Conservation (phyloP, 331 rosid genomes). For the Spiraea crenata region DNA sequence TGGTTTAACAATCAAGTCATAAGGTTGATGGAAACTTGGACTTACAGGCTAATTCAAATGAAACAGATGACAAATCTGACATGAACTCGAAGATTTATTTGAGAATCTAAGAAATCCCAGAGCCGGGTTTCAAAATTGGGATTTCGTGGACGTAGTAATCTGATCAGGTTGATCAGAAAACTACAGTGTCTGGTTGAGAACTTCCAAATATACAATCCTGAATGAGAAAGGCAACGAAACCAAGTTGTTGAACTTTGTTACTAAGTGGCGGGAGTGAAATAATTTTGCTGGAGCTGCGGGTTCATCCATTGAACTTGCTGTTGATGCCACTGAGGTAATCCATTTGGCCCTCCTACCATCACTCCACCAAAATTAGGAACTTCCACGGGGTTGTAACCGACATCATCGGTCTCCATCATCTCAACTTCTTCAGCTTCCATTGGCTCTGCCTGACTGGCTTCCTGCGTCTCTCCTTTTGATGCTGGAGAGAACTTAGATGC, state of each 20-base stretch:
- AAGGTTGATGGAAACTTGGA: too few relatives aligned
- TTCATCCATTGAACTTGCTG: constrained; percentile 19
- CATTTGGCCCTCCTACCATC: constrained; percentile 21
- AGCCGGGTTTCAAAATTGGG: too few relatives aligned
- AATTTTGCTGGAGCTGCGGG: constrained; percentile 19
- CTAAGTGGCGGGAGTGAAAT: constrained; percentile 26
- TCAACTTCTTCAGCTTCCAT: constrained; percentile 33
- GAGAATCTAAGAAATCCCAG: too few relatives aligned
- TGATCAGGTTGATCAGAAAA: not conserved
- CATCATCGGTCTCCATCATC: constrained; percentile 44
- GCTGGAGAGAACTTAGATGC: not conserved
- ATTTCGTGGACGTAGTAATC: too few relatives aligned
- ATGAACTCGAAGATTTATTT: too few relatives aligned
- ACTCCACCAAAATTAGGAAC: not conserved
- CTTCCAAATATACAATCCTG: not conserved
- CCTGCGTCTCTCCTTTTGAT: constrained; percentile 18
- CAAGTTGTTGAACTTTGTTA: not conserved
- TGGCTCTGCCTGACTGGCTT: not conserved
- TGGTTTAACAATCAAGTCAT: too few relatives aligned
- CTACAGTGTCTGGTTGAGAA: not conserved
- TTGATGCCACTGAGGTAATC: constrained; percentile 31
- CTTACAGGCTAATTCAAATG: too few relatives aligned
- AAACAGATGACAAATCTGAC: too few relatives aligned
- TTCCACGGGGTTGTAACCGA: not conserved
- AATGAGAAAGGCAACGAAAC: not conserved